phyloP scores from a whole-genome alignment of 1,139 yeast genomes.

The Pichia cactophila region DNA sequence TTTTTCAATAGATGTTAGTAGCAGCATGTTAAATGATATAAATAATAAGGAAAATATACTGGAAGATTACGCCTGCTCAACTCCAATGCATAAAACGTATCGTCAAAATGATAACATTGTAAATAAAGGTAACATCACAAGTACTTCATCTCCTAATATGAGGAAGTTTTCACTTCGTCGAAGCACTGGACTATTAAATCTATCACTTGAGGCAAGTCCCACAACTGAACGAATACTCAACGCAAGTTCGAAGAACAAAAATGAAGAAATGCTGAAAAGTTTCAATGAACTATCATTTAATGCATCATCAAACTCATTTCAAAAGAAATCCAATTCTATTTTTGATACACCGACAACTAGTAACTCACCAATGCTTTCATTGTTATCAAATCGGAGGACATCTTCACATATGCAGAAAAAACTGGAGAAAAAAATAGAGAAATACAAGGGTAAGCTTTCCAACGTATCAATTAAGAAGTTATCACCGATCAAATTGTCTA shows the following conservation, averaged over 20 bases:
- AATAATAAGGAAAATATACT: not conserved
- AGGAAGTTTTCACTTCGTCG: conserved; percentile 29
- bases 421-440: conserved; percentile 9
- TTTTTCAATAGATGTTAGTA: no score
- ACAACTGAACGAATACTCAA: conserved; percentile 14
- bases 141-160: not conserved
- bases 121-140: not conserved
- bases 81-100: not conserved
- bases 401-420: conserved; percentile 11
- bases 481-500: conserved; percentile 6
- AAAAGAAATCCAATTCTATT: not conserved
- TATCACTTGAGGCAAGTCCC: conserved; percentile 30
- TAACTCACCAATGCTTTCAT: not conserved
- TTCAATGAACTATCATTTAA: conserved; percentile 27
- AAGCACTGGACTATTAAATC: conserved; percentile 33
- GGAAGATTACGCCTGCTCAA: not conserved
- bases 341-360: not conserved
- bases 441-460: conserved; percentile 10
- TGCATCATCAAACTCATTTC: not conserved
- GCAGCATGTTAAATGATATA: not conserved
- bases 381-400: not conserved
- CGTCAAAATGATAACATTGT: not conserved
- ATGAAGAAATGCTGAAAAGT: conserved; percentile 25
- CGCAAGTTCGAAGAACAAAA: conserved; percentile 14
- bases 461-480: conserved; percentile 7